Evolutionary conservation across 2,329 filamentous ascomycete genomes (phyloP).

Genomic region (Apiospora hydei): DNA sequence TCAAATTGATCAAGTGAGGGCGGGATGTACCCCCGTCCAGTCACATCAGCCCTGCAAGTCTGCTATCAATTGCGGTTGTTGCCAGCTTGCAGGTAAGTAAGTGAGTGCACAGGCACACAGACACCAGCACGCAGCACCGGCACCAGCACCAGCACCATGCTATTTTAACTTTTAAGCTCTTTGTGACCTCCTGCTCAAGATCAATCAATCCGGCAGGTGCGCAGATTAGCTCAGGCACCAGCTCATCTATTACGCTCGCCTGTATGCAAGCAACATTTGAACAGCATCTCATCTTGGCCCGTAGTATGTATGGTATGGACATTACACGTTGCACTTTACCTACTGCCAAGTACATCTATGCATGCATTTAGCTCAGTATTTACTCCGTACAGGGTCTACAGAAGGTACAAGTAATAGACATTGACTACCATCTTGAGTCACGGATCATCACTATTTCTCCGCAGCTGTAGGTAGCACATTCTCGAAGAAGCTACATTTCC

Average conservation of each 20-base stretch:
- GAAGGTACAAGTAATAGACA: neutral
- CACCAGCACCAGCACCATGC: neutral
- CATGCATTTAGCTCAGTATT: neutral
- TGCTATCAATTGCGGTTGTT: neutral
- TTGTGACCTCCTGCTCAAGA: neutral
- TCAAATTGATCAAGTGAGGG: neutral
- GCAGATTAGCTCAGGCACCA: constrained; percentile 10
- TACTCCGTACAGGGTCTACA: neutral
- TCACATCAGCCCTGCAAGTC: constrained; percentile 5
- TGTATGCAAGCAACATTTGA: too few species aligned
- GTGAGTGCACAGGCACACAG: neutral
- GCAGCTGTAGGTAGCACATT: constrained; percentile 20
- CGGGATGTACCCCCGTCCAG: neutral
- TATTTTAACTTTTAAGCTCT: constrained; percentile 20
- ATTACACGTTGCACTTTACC: neutral
- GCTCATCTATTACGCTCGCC: neutral
- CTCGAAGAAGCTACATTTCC: constrained; percentile 19
- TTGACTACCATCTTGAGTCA: neutral
- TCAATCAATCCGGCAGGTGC: neutral
- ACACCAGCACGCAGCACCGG: too few species aligned
- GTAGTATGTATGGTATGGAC: neutral
- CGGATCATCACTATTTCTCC: neutral
- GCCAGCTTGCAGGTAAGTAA: neutral
- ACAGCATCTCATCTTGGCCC: neutral
- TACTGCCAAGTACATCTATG: too few species aligned